Base-by-base conservation (phyloP, 1,139 yeast species). In the Petasospora fabianii region DNA sequence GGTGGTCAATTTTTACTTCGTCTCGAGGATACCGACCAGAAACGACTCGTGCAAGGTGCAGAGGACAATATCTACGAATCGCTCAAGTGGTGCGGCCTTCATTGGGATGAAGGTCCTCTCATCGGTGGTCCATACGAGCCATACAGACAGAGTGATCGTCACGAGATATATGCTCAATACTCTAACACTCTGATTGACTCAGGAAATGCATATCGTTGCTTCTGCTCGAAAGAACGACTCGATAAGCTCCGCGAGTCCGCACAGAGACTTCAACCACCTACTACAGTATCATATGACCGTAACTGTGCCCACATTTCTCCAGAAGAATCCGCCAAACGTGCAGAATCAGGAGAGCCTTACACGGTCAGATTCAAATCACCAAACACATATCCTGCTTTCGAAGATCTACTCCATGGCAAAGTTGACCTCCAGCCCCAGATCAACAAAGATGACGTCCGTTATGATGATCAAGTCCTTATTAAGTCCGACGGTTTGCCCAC, bases 401-500 rank as follows among this genome's bases (percentile, higher is more conserved):
- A 60, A 3, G 97, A 92, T 58, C 54, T 85, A 26, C 65, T 90
- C 5, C 96, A 88, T 54, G 97, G 97, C 1, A 58, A 59, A 6
- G 63, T 87, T 26, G 75, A 84, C 49, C 65, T 85, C 30, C 96
- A 87, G 59, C 88, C 95, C 1, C 97, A 87, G 58, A 66, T 75
- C 32, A 87, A 90, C 56, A 59, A 63, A 17, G 61, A 60, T 20
- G 96, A 88, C 60, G 66, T 80, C 31, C 69, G 97, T 35, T 88
- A 72, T 58, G 98, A 92, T 56, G 98, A 94, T 60, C 88, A 90
- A 22, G 85, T 92, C 8, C 68, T 92, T 28, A 64, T 92, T 59
- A 92, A 94, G 59, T 84, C 96, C 8, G 97, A 92, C 58, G 92
- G 94, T 0, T 66, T 86, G 47, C 99, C 99, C 14, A 92, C 99